Base-by-base conservation (phyloP, 805 yeast genomes). In the Hanseniaspora lindneri region DNA sequence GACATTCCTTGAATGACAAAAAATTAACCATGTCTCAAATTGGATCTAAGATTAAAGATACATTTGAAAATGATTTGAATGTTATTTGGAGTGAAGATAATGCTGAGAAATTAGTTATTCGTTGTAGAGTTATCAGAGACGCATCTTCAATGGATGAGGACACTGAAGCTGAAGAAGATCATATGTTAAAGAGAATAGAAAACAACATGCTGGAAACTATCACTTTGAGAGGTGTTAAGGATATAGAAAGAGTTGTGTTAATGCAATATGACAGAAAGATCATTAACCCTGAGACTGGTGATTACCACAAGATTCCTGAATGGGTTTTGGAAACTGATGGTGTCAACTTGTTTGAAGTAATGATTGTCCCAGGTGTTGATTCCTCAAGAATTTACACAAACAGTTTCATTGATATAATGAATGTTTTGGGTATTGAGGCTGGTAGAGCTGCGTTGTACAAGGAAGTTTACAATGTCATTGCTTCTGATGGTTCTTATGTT, bases 251-350 rank as follows among this genome's bases (percentile, higher is more conserved):
- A 62, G 73, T 69, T 40, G 73, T 69, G 27, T 82, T 83, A 88
- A 83, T 82, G 88, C 83, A 82, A 62, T 83, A 82, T 58, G 85
- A 82, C 62, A 73, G 76, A 54, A 79, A 76, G 54, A 42, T 49
- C 14, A 60, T 71, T 40, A 83, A 89, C 51, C 87, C 83, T 60
- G 80, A 72, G 36, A 72, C 82, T 42, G 98, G 98, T 57, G 96
- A 85, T 54, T 92, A 71, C 60, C 75, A 77, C 52, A 92, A 87
- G 69, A 81, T 81, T 54, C 88, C 85, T 62, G 97, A 92, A 65
- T 92, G 97, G 96, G 96, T 89, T 33, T 74, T 92, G 64, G 99
- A 92, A 75, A 89, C 98, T 2, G 99, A 92, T 70, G 99, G 99
- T 73, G 89, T 85, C 50, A 94, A 89, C 61, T 73, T 92, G 56